Percentiles rank a stretch among this genome's conserved stretches.
These are phyloP conservation scores for Rubia tinctorum DNA, from an alignment of 305 asterid species.

Conservation along the genomic window DNA sequence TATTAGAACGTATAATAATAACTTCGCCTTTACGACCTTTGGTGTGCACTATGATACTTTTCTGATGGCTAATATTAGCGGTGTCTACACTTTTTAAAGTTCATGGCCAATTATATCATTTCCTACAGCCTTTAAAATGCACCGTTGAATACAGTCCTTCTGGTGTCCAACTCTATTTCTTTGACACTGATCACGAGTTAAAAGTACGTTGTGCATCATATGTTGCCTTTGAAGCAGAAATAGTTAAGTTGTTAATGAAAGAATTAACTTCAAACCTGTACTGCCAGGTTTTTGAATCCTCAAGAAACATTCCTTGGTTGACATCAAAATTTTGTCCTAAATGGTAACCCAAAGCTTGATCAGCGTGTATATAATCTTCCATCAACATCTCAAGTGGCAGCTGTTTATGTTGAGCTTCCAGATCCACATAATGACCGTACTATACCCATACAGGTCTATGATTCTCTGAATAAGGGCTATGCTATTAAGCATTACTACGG, in stretches of 20 bases:
- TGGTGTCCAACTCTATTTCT: not conserved
- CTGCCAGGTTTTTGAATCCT: not conserved
- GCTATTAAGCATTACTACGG: not conserved
- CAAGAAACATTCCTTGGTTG: not conserved
- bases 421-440: not conserved
- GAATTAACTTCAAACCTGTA: not conserved
- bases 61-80: no score
- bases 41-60: no score
- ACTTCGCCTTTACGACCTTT: no score
- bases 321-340: not conserved
- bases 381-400: not conserved
- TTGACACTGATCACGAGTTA: not conserved
- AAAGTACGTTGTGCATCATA: not conserved
- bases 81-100: no score
- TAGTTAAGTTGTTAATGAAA: not conserved
- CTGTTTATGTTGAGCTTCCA: not conserved
- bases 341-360: not conserved
- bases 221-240: not conserved
- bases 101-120: no score
- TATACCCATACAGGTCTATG: not conserved
- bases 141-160: no score
- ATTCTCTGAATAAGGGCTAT: not conserved
- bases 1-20: no score
- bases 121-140: no score
- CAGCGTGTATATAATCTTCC: conserved; percentile 5